Conservation (phyloP, 2,329 filamentous ascomycete species). For the Plectosphaerella plurivora region DNA sequence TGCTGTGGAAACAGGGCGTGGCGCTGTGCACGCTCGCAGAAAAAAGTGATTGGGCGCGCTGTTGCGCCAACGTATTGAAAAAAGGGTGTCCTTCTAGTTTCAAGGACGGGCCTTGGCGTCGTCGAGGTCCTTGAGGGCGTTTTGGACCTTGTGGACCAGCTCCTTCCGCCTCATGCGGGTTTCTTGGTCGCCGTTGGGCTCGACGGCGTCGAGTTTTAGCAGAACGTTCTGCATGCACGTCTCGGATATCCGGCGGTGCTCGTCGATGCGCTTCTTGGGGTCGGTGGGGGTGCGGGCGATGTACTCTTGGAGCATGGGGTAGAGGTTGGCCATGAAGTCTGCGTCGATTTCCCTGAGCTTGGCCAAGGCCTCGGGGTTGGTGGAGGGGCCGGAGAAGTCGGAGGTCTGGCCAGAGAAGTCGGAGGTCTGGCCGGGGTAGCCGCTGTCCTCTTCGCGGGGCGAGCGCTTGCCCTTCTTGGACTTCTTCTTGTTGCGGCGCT, state of each 20-base stretch:
- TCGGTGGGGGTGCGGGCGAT: constrained; percentile 59
- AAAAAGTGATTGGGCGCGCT: too few relatives aligned
- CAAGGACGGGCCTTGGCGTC: constrained; percentile 11
- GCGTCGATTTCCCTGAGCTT: constrained; percentile 63
- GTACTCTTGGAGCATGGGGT: constrained; percentile 63
- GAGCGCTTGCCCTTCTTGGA: constrained; percentile 38
- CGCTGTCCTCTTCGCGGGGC: constrained; percentile 33
- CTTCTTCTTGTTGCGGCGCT: constrained; percentile 33
- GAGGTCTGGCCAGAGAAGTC: constrained; percentile 22
- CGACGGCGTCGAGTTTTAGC: constrained; percentile 72
- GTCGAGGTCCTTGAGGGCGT: constrained; percentile 62
- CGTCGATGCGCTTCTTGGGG: constrained; percentile 63
- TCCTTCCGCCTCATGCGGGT: constrained; percentile 65
- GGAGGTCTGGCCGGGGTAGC: constrained; percentile 27
- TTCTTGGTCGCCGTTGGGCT: constrained; percentile 64
- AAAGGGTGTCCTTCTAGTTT: neutral
- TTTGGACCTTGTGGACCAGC: constrained; percentile 68
- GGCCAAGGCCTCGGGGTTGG: constrained; percentile 35
- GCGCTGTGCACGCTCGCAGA: too few relatives aligned
- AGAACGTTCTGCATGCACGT: constrained; percentile 72
- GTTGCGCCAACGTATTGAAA: too few relatives aligned
- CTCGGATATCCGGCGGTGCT: constrained; percentile 72
- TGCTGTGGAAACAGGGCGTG: too few relatives aligned
- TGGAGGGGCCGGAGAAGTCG: constrained; percentile 33
- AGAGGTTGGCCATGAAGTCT: constrained; percentile 59